Conservation (phyloP, 2,329 filamentous ascomycete genomes). For the Elsinoe perseae region DNA sequence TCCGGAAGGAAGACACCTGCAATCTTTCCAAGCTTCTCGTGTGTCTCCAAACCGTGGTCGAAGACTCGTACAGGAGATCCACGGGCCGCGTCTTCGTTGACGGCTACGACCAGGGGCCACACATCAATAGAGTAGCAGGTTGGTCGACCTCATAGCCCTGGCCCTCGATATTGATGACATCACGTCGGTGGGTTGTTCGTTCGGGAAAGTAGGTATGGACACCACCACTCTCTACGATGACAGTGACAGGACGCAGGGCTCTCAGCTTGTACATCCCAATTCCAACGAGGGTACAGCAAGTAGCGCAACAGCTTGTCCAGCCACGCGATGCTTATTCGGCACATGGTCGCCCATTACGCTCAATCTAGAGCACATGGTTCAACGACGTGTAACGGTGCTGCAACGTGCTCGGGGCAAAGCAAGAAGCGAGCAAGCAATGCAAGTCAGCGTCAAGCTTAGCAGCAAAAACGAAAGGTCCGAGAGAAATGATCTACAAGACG, state of each 20-base stretch:
- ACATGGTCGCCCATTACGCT: slow-evolving; percentile 7
- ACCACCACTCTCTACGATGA: background rate
- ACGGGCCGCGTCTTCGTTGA: slow-evolving; percentile 2
- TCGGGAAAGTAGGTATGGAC: background rate
- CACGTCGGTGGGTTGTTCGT: background rate
- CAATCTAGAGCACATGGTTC: slow-evolving; percentile 13
- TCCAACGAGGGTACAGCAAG: slow-evolving; percentile 9
- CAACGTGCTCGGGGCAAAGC: background rate
- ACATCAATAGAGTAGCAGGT: background rate
- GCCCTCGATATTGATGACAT: background rate
- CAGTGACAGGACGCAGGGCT: slow-evolving; percentile 14
- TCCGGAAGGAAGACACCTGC: background rate
- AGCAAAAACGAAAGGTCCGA: background rate
- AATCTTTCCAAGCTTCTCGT: slow-evolving; percentile 6
- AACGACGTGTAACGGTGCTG: background rate
- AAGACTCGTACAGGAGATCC: background rate
- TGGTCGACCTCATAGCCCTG: background rate
- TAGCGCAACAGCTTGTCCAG: slow-evolving; percentile 12
- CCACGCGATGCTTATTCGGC: slow-evolving; percentile 11
- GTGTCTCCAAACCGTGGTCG: slow-evolving; percentile 1
- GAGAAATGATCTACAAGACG: background rate
- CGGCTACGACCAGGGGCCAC: background rate
- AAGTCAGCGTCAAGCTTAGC: too few species aligned
- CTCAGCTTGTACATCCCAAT: background rate
- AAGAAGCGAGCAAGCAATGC: too few species aligned